Base-by-base conservation (phyloP, 2,329 filamentous ascomycete genomes). In the Aspergillus terreus region DNA sequence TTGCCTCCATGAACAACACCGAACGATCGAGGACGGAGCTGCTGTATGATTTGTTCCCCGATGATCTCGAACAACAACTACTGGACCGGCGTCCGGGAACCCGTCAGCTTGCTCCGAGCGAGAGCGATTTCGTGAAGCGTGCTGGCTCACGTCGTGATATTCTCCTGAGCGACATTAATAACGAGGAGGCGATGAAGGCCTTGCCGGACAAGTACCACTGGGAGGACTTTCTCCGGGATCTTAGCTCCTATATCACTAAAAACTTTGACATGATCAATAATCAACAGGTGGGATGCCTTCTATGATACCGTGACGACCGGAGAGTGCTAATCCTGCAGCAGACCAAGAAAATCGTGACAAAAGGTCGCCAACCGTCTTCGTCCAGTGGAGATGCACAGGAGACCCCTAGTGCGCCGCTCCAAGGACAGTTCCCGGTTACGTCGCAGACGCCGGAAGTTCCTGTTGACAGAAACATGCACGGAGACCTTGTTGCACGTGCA, bases 171-270 rank as follows among this genome's bases (percentile, higher is more conserved):
- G 79, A 82, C 38, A 71, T 78, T n/a, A 74, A 77, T 50, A 76
- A 79, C 53, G 70, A 73, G 40, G 78, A 78, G 27, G 73, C 73
- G 4, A 65, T 78, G 47, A 71, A 71, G 46, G 71, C 75, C 19
- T 64, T 86, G 33, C 79, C 79, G 0, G 77, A 82, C 56, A 83
- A 80, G 59, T 85, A 85, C 58, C 76, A 78, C 27, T 87, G 84
- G 84, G 79, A 80, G 46, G 81, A 84, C 52, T 86, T 86, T 52
- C 69, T 85, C 14, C 75, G 77, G 19, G 80, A 83, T 54, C 76
- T 86, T 14, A 80, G 78, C 44, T 72, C 72, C 11, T 82, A 83
- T 64, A 76, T 86, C 44, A 77, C 74, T 47, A 82, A 83, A 61
- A 80, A 81, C 50, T 78, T 82, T 51, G 81, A 82, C 50, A 65